Percentiles rank a stretch among this genome's conserved stretches.
These are phyloP conservation scores for Curvularia verruculosa DNA, from an alignment of 2,329 filamentous ascomycete genomes.

Conservation along the genomic window DNA sequence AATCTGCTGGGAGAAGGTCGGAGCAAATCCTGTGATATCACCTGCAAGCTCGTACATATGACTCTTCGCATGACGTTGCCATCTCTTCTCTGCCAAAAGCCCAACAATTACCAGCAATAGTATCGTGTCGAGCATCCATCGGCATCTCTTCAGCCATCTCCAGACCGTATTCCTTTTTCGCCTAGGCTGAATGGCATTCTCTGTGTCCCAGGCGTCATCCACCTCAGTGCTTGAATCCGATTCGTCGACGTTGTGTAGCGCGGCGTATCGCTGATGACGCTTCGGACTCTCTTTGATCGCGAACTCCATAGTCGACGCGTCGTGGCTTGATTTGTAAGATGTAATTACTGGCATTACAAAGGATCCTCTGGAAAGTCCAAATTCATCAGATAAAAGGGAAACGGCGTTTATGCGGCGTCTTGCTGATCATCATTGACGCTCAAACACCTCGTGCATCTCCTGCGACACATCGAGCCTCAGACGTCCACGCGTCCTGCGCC, in stretches of 20 bases:
- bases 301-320: constrained; percentile 17
- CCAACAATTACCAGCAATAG: constrained; percentile 39
- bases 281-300: constrained; percentile 21
- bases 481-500: not conserved
- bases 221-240: constrained; percentile 40
- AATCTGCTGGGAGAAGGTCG: constrained; percentile 44
- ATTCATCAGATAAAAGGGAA: not conserved
- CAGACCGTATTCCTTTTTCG: constrained; percentile 20
- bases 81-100: constrained; percentile 36
- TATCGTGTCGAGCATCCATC: constrained; percentile 40
- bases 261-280: constrained; percentile 32
- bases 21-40: constrained; percentile 43
- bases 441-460: constrained; percentile 27
- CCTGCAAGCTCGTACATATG: constrained; percentile 35
- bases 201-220: constrained; percentile 33
- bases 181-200: constrained; percentile 10
- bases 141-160: constrained; percentile 22
- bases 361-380: not conserved
- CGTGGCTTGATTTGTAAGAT: constrained; percentile 23
- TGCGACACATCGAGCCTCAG: constrained; percentile 29
- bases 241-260: constrained; percentile 27
- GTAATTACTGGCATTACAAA: constrained; percentile 13
- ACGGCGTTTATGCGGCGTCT: constrained; percentile 3
- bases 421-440: constrained; percentile 8
- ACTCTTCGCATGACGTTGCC: constrained; percentile 16